phyloP scores from a whole-genome alignment of 148 eudicot genomes.

The Diospyros kaki region DNA sequence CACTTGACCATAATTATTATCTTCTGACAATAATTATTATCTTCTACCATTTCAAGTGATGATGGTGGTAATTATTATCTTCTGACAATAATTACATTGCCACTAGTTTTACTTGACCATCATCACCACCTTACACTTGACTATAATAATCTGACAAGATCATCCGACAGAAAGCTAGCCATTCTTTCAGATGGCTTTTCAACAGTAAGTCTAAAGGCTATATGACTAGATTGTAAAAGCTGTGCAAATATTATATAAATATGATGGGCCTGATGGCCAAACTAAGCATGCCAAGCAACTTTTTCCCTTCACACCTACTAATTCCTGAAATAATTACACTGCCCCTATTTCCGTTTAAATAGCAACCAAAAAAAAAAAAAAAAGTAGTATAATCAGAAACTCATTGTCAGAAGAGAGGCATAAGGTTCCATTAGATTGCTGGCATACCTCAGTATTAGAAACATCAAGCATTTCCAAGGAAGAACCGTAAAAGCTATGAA shows the following conservation, averaged over 20 bases:
- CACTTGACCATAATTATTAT: too few species aligned
- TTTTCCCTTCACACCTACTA: background rate
- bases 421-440: conserved; percentile 7
- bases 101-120: too few species aligned
- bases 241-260: background rate
- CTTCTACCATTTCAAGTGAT: too few species aligned
- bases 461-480: conserved; percentile 83
- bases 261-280: background rate
- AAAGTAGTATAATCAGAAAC: background rate
- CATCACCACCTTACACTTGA: background rate
- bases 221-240: background rate
- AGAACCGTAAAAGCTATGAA: conserved; percentile 50
- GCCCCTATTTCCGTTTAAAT: background rate
- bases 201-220: background rate
- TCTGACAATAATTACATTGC: too few species aligned
- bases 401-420: background rate
- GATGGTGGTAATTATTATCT: too few species aligned
- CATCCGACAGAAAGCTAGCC: background rate
- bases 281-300: background rate
- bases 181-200: background rate
- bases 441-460: conserved; percentile 69
- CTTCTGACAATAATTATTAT: too few species aligned
- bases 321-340: background rate
- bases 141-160: background rate
- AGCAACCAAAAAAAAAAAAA: background rate